Evolutionary conservation across 2,329 filamentous ascomycete genomes (phyloP).

Genomic region (Arthrobotrys iridis): DNA sequence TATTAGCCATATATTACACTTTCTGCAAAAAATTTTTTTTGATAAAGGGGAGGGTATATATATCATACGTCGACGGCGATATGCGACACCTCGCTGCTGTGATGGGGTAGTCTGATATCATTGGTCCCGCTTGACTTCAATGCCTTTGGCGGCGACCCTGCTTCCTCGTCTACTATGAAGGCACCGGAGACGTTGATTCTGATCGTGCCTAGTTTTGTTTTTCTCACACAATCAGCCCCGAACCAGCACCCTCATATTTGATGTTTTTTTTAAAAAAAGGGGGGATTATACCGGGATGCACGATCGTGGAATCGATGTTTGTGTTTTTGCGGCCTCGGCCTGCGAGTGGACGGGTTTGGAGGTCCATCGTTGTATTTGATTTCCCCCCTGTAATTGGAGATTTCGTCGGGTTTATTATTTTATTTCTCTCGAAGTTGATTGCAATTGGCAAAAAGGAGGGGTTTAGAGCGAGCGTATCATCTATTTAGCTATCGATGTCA

Average conservation of each 20-base stretch:
- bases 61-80: constrained; percentile 87
- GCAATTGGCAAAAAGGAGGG: neutral
- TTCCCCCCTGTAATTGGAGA: too few relatives aligned
- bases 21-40: neutral
- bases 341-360: constrained; percentile 32
- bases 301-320: constrained; percentile 47
- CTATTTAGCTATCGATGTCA: too few relatives aligned
- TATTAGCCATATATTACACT: neutral
- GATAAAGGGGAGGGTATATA: constrained; percentile 56
- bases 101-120: constrained; percentile 95
- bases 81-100: constrained; percentile 94
- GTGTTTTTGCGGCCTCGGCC: constrained; percentile 48
- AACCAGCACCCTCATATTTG: too few relatives aligned
- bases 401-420: too few relatives aligned
- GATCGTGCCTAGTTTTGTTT: constrained; percentile 28
- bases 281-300: constrained; percentile 34
- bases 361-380: constrained; percentile 1
- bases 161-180: constrained; percentile 91
- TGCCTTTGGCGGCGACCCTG: constrained; percentile 61
- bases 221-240: too few relatives aligned
- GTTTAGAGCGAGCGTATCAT: too few relatives aligned
- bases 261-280: too few relatives aligned
- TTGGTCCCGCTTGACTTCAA: constrained; percentile 71
- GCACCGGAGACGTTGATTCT: constrained; percentile 92
- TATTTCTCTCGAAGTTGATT: neutral